Evolutionary conservation across 495 filamentous ascomycete species (phyloP), one percentile per base, ranked within the genome.

Genomic region (Aspergillus panamensis): DNA sequence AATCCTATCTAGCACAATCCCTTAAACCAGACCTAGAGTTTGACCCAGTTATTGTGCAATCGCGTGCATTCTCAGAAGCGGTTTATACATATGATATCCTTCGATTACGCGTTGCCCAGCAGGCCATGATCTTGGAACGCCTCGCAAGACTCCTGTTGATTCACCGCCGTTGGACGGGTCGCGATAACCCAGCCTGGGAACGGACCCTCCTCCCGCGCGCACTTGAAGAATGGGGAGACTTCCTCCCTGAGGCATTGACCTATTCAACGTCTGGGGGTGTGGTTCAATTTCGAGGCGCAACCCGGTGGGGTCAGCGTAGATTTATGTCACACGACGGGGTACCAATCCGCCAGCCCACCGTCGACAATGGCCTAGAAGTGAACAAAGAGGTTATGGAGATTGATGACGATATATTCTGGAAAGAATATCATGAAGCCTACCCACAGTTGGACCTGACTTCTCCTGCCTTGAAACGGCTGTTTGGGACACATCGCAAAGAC

Each of bases 151-250:
- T 64, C n/a, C 33, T 66, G 21, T 8, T 68, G 8, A 59, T 55
- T 8, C 42, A 59, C 19, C 10, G 31, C 8, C n/a, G 59, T 13
- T 73, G 71, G 72, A 55, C 45, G 7, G 63, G 62, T 39, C 62
- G 42, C 14, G 37, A 59, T 8, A 58, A 62, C 25, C 17, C 58
- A 1, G 48, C 12, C 14, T 78, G 74, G 74, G 56, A 66, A 19
- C 62, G 57, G n/a, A 56, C 62, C 4, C 32, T 72, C 13, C 57
- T 82, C 8, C 82, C 81, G 0, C 65, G 68, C 29, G 63, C 77
- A 37, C 58, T 80, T 1, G 70, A 75, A 58, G 77, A 82, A 62
- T 86, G 83, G 71, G 59, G 56, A 8, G 71, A 72, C 45, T 80
- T 83, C 44, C 55, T 85, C 13, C 79, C 74, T 0, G 63, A 67